Evolutionary conservation across 2,329 filamentous ascomycete genomes (phyloP).

Genomic region (Colletotrichum tabaci): DNA sequence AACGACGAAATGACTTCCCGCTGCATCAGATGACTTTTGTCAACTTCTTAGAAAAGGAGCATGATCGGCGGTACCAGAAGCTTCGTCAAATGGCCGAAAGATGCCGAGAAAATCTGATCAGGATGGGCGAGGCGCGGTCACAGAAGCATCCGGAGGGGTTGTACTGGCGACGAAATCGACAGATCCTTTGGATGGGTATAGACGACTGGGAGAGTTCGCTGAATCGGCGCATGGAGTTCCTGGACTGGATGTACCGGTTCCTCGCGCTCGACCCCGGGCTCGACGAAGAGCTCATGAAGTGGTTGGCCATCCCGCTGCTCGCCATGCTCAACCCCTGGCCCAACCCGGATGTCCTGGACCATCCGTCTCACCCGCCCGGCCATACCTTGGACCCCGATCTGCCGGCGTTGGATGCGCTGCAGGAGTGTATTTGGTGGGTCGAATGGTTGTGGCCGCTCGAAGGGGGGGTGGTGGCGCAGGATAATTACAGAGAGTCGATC

Average conservation of each 20-base stretch:
- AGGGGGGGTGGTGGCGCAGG: neutral
- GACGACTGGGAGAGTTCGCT: constrained; percentile 18
- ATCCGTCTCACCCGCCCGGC: constrained; percentile 17
- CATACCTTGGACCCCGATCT: constrained; percentile 13
- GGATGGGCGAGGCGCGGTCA: neutral
- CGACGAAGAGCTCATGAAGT: constrained; percentile 32
- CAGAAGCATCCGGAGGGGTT: neutral
- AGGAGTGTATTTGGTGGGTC: constrained; percentile 35
- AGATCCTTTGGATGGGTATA: neutral
- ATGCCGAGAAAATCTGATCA: neutral
- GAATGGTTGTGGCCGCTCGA: constrained; percentile 32
- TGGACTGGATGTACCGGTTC: constrained; percentile 27
- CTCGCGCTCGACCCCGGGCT: constrained; percentile 33
- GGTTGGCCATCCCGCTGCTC: constrained; percentile 21
- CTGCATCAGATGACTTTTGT: constrained; percentile 22
- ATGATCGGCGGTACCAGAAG: neutral
- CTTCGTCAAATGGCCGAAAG: neutral
- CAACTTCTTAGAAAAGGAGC: neutral
- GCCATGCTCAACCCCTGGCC: constrained; percentile 39
- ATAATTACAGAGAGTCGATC: neutral
- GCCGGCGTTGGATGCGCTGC: constrained; percentile 14
- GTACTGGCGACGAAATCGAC: neutral
- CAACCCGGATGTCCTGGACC: neutral
- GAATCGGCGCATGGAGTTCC: constrained; percentile 13
- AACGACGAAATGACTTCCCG: constrained; percentile 1